These are phyloP conservation scores for Lithospermum erythrorhizon DNA, from an alignment of 257 asterid genomes.

Conservation along the genomic window DNA sequence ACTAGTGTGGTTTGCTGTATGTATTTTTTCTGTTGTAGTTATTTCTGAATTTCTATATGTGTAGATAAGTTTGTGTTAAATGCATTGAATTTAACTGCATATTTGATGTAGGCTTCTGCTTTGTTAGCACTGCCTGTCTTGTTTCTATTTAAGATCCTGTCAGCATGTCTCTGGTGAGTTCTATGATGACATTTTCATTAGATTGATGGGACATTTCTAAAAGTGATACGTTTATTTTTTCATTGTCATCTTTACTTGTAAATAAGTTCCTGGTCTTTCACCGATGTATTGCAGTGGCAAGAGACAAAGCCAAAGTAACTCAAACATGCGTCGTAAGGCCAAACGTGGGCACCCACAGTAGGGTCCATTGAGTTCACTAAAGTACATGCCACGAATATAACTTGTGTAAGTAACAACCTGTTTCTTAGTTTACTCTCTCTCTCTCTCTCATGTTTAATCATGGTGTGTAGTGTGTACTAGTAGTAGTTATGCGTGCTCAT, in stretches of 20 bases:
- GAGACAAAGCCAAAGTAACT: constrained; percentile 22
- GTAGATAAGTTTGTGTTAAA: background rate
- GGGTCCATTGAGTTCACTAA: background rate
- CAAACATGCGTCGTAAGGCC: constrained; percentile 35
- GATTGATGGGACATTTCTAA: background rate
- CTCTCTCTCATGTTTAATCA: background rate
- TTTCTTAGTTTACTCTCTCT: background rate
- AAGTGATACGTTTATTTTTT: background rate
- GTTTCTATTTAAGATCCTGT: constrained; percentile 28
- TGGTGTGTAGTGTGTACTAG: background rate
- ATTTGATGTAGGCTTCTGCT: constrained; percentile 54
- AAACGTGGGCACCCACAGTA: constrained; percentile 36
- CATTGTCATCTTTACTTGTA: background rate
- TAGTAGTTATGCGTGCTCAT: background rate
- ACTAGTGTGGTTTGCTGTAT: constrained; percentile 76
- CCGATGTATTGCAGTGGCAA: constrained; percentile 31
- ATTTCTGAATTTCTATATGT: constrained; percentile 5
- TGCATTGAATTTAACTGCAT: constrained; percentile 5
- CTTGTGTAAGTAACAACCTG: constrained; percentile 3
- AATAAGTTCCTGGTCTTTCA: background rate
- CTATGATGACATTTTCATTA: constrained; percentile 1
- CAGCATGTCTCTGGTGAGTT: constrained; percentile 50
- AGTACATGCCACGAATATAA: background rate
- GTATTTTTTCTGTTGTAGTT: constrained; percentile 17
- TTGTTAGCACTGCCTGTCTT: constrained; percentile 63